phyloP scores from a whole-genome alignment of 148 eudicot species.

The Rhododendron ferrugineum region DNA sequence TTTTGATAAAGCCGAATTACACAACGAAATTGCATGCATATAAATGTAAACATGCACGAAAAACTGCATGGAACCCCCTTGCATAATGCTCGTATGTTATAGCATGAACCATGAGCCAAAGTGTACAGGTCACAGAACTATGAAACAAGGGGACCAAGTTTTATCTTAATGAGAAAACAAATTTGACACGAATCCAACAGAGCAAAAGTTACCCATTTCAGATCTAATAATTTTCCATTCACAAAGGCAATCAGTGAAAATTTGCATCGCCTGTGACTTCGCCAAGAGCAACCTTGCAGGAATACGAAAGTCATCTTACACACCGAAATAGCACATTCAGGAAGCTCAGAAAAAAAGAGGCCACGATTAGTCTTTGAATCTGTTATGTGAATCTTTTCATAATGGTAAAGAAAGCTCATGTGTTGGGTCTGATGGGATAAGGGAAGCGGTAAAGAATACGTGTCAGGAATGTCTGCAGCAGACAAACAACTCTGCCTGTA shows the following conservation, averaged over 20 bases:
- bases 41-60: neutral
- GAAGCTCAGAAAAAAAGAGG: neutral
- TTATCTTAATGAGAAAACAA: neutral
- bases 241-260: neutral
- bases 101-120: neutral
- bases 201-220: neutral
- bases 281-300: neutral
- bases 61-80: neutral
- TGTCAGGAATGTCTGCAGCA: neutral
- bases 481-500: neutral
- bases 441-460: neutral
- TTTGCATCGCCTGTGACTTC: neutral
- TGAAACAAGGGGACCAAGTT: neutral
- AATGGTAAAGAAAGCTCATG: neutral
- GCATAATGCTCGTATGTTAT: neutral
- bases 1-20: neutral
- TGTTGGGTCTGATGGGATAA: neutral
- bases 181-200: neutral
- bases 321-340: neutral
- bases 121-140: neutral
- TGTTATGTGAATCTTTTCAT: neutral
- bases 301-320: neutral
- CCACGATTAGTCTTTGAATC: constrained; percentile 3
- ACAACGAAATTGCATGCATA: neutral
- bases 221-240: neutral